Conservation (phyloP, 768 basidiomycete species). For the Coprinellus micaceus region DNA sequence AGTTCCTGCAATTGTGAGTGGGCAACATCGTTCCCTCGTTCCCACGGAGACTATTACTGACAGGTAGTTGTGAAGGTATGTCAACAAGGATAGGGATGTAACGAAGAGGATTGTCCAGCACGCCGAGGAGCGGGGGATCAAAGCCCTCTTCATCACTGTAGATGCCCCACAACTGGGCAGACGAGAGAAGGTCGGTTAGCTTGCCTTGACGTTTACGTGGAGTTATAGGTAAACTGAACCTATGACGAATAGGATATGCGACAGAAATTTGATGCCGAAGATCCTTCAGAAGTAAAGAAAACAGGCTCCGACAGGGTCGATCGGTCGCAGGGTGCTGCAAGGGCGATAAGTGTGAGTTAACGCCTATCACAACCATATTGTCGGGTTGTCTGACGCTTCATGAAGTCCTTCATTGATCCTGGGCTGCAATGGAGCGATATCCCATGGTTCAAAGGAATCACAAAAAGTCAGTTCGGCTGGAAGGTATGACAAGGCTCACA, state of each 20-base stretch:
- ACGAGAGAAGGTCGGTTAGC: constrained; percentile 63
- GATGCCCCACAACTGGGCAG: constrained; percentile 96
- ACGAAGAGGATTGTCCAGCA: constrained; percentile 87
- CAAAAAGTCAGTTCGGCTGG: constrained; percentile 43
- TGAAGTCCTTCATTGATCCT: constrained; percentile 91
- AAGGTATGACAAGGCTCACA: no score
- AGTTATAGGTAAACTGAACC: neutral
- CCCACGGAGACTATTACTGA: neutral
- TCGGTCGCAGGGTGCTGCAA: constrained; percentile 86
- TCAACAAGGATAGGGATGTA: constrained; percentile 84
- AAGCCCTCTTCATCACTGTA: constrained; percentile 94
- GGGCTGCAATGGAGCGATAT: constrained; percentile 83
- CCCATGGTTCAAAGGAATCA: constrained; percentile 77
- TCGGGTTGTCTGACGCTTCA: neutral
- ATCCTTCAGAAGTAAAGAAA: constrained; percentile 53
- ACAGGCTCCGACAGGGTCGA: constrained; percentile 58
- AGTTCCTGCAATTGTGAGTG: constrained; percentile 80
- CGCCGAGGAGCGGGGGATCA: constrained; percentile 87
- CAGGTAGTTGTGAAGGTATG: constrained; percentile 46
- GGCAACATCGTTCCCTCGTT: no score
- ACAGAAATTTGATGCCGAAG: constrained; percentile 88
- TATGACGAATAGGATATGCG: constrained; percentile 70
- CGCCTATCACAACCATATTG: no score
- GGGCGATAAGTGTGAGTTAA: constrained; percentile 78
- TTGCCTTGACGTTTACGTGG: neutral